Percentiles rank a stretch among this genome's conserved stretches.
Evolutionary conservation across 495 filamentous ascomycete species (phyloP).

Genomic region (Penicillium pancosmium): DNA sequence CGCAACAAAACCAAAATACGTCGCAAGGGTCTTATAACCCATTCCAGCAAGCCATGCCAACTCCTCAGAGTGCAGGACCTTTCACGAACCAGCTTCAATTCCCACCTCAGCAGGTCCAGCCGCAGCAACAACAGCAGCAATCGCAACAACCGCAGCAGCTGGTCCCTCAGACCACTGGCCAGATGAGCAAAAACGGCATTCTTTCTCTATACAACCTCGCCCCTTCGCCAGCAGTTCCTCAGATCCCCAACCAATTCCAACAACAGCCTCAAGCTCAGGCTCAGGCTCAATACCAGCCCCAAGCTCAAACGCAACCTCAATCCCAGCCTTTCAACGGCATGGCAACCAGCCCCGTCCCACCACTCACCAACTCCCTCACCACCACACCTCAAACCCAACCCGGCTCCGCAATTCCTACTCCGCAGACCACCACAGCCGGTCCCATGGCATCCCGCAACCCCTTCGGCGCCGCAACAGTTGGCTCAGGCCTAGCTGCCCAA

Average conservation of each 20-base stretch:
- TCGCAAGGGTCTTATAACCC: constrained; percentile 41
- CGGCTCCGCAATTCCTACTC: constrained; percentile 31
- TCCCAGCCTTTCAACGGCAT: constrained; percentile 1
- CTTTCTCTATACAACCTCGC: constrained; percentile 84
- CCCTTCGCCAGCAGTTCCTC: constrained; percentile 57
- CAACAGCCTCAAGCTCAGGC: constrained; percentile 14
- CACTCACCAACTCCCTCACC: constrained; percentile 24
- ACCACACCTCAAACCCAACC: constrained; percentile 31
- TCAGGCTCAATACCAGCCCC: background rate
- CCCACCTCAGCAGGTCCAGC: constrained; percentile 30
- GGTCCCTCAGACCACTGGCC: constrained; percentile 46
- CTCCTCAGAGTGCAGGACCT: constrained; percentile 28
- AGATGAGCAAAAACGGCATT: constrained; percentile 79
- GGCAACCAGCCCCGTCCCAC: constrained; percentile 25
- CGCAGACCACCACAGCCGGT: constrained; percentile 36
- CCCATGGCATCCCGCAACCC: constrained; percentile 43
- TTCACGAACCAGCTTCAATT: constrained; percentile 33
- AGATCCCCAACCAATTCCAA: constrained; percentile 38
- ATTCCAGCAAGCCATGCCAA: constrained; percentile 37
- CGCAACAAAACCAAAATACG: constrained; percentile 31
- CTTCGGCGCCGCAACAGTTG: constrained; percentile 22
- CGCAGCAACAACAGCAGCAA: constrained; percentile 31
- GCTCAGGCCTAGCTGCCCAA: constrained; percentile 30
- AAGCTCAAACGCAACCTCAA: background rate
- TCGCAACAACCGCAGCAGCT: constrained; percentile 47